Percentiles rank a stretch among this genome's conserved stretches.
phyloP scores from a whole-genome alignment of 495 filamentous ascomycete genomes.

The Terfezia boudieri region DNA sequence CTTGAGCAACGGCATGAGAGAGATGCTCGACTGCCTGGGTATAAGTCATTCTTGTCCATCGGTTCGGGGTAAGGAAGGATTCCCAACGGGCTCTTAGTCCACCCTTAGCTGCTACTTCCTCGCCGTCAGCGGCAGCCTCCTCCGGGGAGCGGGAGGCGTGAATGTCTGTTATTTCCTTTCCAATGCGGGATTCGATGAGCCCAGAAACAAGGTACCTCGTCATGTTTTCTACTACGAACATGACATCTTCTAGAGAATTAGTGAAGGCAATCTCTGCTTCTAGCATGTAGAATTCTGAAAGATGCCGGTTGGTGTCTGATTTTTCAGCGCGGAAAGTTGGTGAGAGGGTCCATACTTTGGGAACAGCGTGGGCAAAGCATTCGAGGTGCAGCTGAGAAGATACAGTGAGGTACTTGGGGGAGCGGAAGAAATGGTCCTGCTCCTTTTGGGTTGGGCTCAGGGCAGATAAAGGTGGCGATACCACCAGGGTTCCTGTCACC shows the following conservation, averaged over 20 bases:
- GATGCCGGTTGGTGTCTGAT: constrained; percentile 80
- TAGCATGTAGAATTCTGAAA: constrained; percentile 98
- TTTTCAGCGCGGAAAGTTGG: constrained; percentile 87
- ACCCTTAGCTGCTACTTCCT: not conserved
- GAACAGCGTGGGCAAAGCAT: constrained; percentile 68
- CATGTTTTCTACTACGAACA: constrained; percentile 58
- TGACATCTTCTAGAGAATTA: constrained; percentile 41
- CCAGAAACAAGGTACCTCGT: constrained; percentile 36
- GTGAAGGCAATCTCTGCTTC: constrained; percentile 74
- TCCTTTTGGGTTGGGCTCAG: constrained; percentile 9
- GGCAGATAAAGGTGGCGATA: not conserved
- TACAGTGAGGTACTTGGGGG: constrained; percentile 84
- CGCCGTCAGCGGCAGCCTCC: constrained; percentile 15
- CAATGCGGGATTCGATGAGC: constrained; percentile 33
- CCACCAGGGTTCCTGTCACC: constrained; percentile 10
- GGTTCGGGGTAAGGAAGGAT: constrained; percentile 30
- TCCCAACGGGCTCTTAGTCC: constrained; percentile 42
- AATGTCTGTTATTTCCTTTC: constrained; percentile 36
- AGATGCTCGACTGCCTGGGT: constrained; percentile 49
- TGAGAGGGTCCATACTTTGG: constrained; percentile 81
- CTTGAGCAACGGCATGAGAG: constrained; percentile 30
- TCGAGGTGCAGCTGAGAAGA: constrained; percentile 90
- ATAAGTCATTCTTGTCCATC: constrained; percentile 75
- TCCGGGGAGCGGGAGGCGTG: constrained; percentile 2
- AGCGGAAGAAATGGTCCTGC: constrained; percentile 44